These are phyloP conservation scores for Hamamelis virginiana DNA, from an alignment of 164 flowering plant species.

Conservation along the genomic window DNA sequence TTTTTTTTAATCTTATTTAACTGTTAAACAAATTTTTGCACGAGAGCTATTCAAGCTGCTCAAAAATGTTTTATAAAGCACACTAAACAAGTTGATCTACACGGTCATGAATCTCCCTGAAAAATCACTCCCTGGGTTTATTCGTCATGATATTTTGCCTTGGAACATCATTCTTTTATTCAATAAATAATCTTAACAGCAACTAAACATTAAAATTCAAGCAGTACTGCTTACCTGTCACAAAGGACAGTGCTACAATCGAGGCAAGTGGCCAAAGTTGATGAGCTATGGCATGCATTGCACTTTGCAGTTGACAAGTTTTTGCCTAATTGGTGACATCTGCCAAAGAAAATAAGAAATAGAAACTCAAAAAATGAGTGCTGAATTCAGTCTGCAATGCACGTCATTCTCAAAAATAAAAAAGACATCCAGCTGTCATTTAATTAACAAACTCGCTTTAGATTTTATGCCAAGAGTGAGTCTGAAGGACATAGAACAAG, in stretches of 20 bases:
- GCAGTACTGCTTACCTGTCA: slow-evolving; percentile 52
- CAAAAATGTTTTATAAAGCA: not conserved
- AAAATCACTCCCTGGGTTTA: not conserved
- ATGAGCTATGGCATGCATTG: slow-evolving; percentile 52
- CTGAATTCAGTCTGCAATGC: not conserved
- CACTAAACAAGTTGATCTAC: not conserved
- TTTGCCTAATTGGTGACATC: slow-evolving; percentile 71
- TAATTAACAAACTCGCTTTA: too few relatives aligned
- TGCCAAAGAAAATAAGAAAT: slow-evolving; percentile 41
- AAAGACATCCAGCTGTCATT: too few relatives aligned
- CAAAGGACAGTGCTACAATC: slow-evolving; percentile 58
- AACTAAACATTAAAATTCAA: not conserved
- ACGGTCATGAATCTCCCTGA: not conserved
- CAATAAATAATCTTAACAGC: not conserved
- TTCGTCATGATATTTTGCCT: not conserved
- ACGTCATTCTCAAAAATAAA: too few relatives aligned
- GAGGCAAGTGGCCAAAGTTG: slow-evolving; percentile 73
- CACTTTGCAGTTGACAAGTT: slow-evolving; percentile 47
- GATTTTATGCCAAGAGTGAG: too few relatives aligned
- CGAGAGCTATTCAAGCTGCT: not conserved
- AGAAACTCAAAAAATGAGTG: not conserved
- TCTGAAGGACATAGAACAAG: too few relatives aligned
- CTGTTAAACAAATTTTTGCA: not conserved
- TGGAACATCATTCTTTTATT: not conserved
- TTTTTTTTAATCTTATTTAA: not conserved